Evolutionary conservation across 192 early-diverging fungal genomes (phyloP), one percentile per base, ranked within the genome.

Genomic region (Entomortierella lignicola): DNA sequence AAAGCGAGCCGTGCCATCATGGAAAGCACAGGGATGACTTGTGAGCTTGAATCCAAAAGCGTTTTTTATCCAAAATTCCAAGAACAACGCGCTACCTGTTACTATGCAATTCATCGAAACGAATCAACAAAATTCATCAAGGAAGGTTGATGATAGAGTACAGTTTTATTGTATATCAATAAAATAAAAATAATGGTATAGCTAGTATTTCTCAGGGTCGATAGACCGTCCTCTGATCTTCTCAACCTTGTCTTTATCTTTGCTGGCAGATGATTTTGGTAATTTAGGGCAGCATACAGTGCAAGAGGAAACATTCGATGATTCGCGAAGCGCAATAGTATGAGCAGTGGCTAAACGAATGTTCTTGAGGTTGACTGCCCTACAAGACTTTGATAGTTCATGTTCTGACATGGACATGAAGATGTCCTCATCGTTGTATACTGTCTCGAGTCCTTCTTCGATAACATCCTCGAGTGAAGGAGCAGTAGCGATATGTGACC

Each of bases 291-390:
- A 11, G 13, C 20, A 39, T 17, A 53, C 26, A 26, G 41, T 23
- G 50, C 26, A 8, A 32, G 21, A 4, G 41, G 54, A 21, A 10
- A 48, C 31, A n/a, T 31, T 23, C 6, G 48, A 44, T n/a, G 43
- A 54, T 20, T 30, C 47, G 56, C 56, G 60, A 44, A 64, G 26
- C 21, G 27, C 56, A 29, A 32, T 42, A 21, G 65, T 57, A 4
- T 47, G n/a, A 34, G 72, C 72, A 18, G 50, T 39, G 18, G 72
- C 72, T 1, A 74, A 43, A 26, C 75, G 67, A 11, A 66, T 56
- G 52, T 79, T 79, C 68, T 79, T 79, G n/a, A 79, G 63, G 12
- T 69, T 69, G 52, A 64, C 58, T 0, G 75, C 75, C 31, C 55
- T 65, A 3, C 52, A 61, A 5, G 67, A 70, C 34, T 79, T 79